Conservation (phyloP, 1,284 basidiomycete genomes). For the Fomes fomentarius region DNA sequence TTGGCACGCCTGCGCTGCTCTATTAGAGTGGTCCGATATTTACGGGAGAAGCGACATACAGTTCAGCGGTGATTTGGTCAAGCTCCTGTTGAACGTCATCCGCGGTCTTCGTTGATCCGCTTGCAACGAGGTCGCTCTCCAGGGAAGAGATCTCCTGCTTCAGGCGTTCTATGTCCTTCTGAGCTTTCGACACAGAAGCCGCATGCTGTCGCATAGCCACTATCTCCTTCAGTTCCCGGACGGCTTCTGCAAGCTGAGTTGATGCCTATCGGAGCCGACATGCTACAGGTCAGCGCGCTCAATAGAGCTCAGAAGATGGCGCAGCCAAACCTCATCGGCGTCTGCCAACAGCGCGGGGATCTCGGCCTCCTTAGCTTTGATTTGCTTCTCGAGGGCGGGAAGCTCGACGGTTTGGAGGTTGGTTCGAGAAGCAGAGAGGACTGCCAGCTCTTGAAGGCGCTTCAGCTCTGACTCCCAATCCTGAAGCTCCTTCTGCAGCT, state of each 20-base stretch:
- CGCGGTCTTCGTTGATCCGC: slow-evolving; percentile 79
- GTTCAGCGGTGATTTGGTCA: slow-evolving; percentile 58
- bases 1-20: slow-evolving; percentile 57
- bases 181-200: slow-evolving; percentile 61
- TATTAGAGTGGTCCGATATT: not conserved
- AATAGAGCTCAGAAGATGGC: not conserved
- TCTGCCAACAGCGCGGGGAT: slow-evolving; percentile 52
- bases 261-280: slow-evolving; percentile 41
- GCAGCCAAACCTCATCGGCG: slow-evolving; percentile 59
- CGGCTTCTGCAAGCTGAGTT: slow-evolving; percentile 50
- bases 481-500: slow-evolving; percentile 51
- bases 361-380: slow-evolving; percentile 58
- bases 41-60: slow-evolving; percentile 53
- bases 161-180: slow-evolving; percentile 68
- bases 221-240: slow-evolving; percentile 65
- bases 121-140: slow-evolving; percentile 70
- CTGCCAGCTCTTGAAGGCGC: slow-evolving; percentile 59
- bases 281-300: not conserved
- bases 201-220: slow-evolving; percentile 68
- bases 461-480: slow-evolving; percentile 68
- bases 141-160: slow-evolving; percentile 65
- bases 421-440: slow-evolving; percentile 53
- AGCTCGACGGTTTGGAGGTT: slow-evolving; percentile 66
- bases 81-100: slow-evolving; percentile 86
- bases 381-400: slow-evolving; percentile 66